These are phyloP conservation scores for Fusarium oxysporum DNA, from an alignment of 2,329 filamentous ascomycete genomes.

Conservation along the genomic window DNA sequence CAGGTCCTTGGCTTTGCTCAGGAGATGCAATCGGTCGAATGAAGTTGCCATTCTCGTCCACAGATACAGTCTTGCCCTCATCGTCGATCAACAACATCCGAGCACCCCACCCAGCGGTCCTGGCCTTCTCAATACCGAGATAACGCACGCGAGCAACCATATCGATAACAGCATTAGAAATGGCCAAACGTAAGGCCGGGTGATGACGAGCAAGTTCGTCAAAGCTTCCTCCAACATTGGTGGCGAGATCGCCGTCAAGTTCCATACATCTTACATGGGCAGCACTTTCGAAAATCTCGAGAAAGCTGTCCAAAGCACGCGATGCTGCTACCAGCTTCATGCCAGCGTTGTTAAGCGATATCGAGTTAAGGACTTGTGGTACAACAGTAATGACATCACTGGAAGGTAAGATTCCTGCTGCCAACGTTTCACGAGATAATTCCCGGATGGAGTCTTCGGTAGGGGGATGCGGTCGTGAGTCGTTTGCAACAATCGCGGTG, in stretches of 20 bases:
- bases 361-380: conserved; percentile 89
- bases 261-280: conserved; percentile 88
- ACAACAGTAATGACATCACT: conserved; percentile 89
- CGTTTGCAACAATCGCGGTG: conserved; percentile 50
- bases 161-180: conserved; percentile 86
- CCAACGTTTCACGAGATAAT: conserved; percentile 60
- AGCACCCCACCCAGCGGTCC: conserved; percentile 77
- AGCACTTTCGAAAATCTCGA: conserved; percentile 96
- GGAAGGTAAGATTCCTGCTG: conserved; percentile 84
- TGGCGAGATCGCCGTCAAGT: conserved; percentile 75
- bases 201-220: conserved; percentile 97
- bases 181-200: conserved; percentile 80
- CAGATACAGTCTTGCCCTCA: conserved; percentile 63
- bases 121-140: conserved; percentile 77
- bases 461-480: conserved; percentile 64
- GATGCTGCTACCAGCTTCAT: conserved; percentile 90
- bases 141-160: conserved; percentile 87
- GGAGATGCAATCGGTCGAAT: conserved; percentile 44
- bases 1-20: conserved; percentile 55
- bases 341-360: conserved; percentile 89
- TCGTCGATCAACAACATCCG: conserved; percentile 77
- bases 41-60: conserved; percentile 65
- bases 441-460: conserved; percentile 61
- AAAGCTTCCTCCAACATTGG: conserved; percentile 83
- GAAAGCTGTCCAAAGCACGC: conserved; percentile 83